Base-by-base conservation (phyloP, 257 asterid genomes). In the Jasminum sambac region DNA sequence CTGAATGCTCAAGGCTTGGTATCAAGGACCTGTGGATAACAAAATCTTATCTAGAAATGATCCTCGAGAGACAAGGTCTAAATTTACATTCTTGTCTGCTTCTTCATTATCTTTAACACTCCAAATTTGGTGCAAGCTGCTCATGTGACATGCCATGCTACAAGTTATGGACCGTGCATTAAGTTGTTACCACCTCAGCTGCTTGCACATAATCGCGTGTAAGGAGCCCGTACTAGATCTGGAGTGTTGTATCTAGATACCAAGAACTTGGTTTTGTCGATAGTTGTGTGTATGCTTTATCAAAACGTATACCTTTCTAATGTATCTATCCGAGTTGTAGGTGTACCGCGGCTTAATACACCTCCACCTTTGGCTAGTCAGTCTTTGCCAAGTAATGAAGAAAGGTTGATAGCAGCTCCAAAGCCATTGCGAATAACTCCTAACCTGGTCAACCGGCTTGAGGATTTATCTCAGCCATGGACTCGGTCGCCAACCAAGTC, bases 401-500 rank as follows among this genome's bases (percentile, higher is more conserved):
- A 84, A 76, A 89, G 77, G 74, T 59, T 64, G 71, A 75, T 94
- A 24, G 79, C 72, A 48, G 88, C 90, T 83, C 99, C 99, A 52
- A 91, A 89, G 85, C 96, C 99, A 25, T 90, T 95, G 62, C 98
- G 96, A 64, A 87, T 95, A 71, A 72, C 87, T 79, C 89, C 96
- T 9, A 85, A 89, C 79, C 78, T 84, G 66, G 88, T 81, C 70
- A 93, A 86, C 84, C 90, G 83, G 57, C 80, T 95, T 55, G 99
- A 95, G 70, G 99, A 95, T 78, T 81, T 91, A 75, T 82, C 96
- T 74, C 98, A 84, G 83, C 99, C 99, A 65, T 95, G 99, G 99
- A 95, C 99, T 55, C 89, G 99, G 38, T 95, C 98, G 17, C 99
- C 98, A 17, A 95, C 99, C 55, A 95, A 95, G 84, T 86, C 97